Percentiles rank a stretch among this genome's conserved stretches.
Conservation (phyloP, 2,329 filamentous ascomycete genomes). For the Ophiobolus disseminans region DNA sequence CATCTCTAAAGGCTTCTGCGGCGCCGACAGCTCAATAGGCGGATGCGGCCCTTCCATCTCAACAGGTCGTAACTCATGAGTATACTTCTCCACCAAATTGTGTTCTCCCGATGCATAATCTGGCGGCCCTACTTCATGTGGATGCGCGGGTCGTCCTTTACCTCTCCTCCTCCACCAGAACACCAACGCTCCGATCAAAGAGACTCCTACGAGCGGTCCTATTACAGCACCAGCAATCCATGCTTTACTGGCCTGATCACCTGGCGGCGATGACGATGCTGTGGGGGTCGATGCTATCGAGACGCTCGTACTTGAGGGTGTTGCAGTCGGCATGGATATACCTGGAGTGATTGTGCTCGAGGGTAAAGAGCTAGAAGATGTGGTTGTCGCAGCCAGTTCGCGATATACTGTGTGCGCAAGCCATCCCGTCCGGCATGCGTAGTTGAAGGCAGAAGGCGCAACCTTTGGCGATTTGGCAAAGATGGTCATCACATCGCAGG, state of each 20-base stretch:
- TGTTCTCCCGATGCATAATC: background rate
- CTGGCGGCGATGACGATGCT: background rate
- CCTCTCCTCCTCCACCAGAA: conserved; percentile 2
- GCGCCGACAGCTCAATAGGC: background rate
- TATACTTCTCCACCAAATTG: background rate
- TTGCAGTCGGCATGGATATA: background rate
- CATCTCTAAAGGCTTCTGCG: background rate
- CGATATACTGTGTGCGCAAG: background rate
- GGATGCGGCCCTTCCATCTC: background rate
- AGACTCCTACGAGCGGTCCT: background rate
- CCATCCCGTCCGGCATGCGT: background rate
- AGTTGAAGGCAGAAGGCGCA: conserved; percentile 5
- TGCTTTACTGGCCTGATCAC: background rate
- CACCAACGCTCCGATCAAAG: background rate
- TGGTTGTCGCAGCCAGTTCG: conserved; percentile 1
- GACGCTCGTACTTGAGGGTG: background rate
- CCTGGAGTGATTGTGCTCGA: background rate
- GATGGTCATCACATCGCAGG: conserved; percentile 4
- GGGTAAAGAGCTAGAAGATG: background rate
- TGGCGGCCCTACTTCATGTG: background rate
- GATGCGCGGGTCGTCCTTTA: background rate
- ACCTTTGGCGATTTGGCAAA: conserved; percentile 4
- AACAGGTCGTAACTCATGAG: background rate
- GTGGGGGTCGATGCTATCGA: too few relatives aligned
- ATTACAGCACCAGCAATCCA: conserved; percentile 6